These are phyloP conservation scores for Globisporangium camurandrum DNA, from an alignment of 352 stramenopile genomes.

Conservation along the genomic window DNA sequence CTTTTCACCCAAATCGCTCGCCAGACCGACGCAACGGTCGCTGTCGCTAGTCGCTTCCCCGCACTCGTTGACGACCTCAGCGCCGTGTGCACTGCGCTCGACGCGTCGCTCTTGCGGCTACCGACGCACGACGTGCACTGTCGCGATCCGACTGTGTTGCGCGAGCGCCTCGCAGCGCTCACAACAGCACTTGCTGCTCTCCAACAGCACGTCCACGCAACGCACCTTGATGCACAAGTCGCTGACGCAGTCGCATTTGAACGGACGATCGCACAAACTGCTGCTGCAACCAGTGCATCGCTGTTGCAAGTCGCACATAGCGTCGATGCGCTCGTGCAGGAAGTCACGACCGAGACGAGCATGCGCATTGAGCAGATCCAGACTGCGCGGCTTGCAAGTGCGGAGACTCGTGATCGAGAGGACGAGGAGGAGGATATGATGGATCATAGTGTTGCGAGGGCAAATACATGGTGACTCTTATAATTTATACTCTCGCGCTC, in stretches of 20 bases:
- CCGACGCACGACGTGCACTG: slow-evolving; percentile 21
- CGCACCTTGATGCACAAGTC: slow-evolving; percentile 18
- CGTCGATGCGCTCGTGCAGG: slow-evolving; percentile 23
- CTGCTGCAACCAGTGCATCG: slow-evolving; percentile 15
- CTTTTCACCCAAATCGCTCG: no score
- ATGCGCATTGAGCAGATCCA: slow-evolving; percentile 35
- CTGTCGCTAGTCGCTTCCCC: slow-evolving; percentile 16
- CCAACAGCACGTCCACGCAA: slow-evolving; percentile 15
- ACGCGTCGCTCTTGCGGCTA: slow-evolving; percentile 28
- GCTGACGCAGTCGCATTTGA: slow-evolving; percentile 22
- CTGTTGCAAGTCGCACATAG: slow-evolving; percentile 34
- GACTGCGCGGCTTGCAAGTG: slow-evolving; percentile 11
- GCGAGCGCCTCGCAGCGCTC: slow-evolving; percentile 23
- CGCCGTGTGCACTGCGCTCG: slow-evolving; percentile 19
- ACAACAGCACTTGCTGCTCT: slow-evolving; percentile 21
- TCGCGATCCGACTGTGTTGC: slow-evolving; percentile 17
- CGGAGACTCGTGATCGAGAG: slow-evolving; percentile 6
- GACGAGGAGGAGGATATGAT: not conserved
- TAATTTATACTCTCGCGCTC: no score
- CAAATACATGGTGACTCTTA: no score
- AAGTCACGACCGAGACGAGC: slow-evolving; percentile 35
- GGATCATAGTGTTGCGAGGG: no score
- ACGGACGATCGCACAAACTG: slow-evolving; percentile 19
- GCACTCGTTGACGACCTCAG: slow-evolving; percentile 14
- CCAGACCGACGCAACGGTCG: slow-evolving; percentile 14